Base-by-base conservation (phyloP, 352 stramenopile genomes). In the Globisporangium cederbergense region DNA sequence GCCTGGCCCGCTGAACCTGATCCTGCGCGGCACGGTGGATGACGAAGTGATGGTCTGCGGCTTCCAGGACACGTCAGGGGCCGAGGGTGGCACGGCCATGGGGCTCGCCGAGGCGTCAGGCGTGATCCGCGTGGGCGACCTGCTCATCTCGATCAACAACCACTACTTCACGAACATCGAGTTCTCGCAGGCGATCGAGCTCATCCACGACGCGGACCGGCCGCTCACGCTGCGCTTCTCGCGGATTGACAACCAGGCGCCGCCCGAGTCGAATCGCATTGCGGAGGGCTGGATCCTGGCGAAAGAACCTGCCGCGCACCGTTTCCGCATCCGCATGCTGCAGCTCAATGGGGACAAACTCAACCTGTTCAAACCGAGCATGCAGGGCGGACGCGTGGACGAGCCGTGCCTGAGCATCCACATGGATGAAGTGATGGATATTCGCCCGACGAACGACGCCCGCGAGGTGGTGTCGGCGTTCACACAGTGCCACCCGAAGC, bases 41-140 rank as follows among this genome's bases (percentile, higher is more conserved):
- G 88, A 93, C 63, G 86, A 94, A 65, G 86, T 96, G 61, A 93
- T 96, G 83, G 85, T 96, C 4, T 92, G 83, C 36, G 88, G 88
- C 6, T 95, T 96, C 69, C 73, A 89, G 59, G 67, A 86, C 22
- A 64, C 68, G 3, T 65, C 56, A 2, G 32, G 32, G 3, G 65
- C 64, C 0, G 66, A 66, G 18, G 72, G 73, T 13, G 70, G 73
- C 10, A 67, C 69, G 6, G 69, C 77, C 9, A 65, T 77, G 18
- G 77, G 82, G 1, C 72, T 83, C 43, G 84, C 82, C 6, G 82
- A 91, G 67, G 71, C 83, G 22, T 89, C 83, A 1, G 83, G 86
- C 13, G 84, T 87, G 11, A 93, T 96, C 74, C 81, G 75, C 20
- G 74, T 92, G 16, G 88, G 88, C 7, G 88, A 96, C 58, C 51